Evolutionary conservation across 1,139 yeast genomes (phyloP), one percentile per base, ranked within the genome.

Genomic region (Blastobotrys proliferans): DNA sequence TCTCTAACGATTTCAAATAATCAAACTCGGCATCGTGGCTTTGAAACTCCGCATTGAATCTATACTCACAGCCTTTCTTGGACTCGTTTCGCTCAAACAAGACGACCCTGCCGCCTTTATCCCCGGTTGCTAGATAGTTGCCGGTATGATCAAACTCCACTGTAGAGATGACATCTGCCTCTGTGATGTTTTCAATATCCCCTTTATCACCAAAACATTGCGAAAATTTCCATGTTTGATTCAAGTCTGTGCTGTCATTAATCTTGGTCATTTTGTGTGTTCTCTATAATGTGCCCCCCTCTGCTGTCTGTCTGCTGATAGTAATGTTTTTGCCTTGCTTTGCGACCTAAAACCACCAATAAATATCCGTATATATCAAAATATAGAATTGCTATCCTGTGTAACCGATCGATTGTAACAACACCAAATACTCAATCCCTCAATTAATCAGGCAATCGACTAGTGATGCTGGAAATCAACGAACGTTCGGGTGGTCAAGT

Each of bases 11-110:
- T 68, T 94, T 94, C 55, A 94, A 73, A 67, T 94, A 94, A 68
- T 92, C 99, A 61, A 94, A 94, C 66, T 94, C 98, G 8, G 98
- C 97, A 64, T 94, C 99, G 67, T 94, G 99, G 61, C 92, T 80
- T 70, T 94, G 99, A 64, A 94, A 94, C 66, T 94, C 99, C 20
- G 98, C 92, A 62, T 86, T 83, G 67, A 94, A 94, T 59, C 87
- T 80, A 68, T 94, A 94, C 64, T 94, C 98, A 64, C 97, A 92
- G 50, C 83, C 83, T 62, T 81, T 80, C 61, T 84, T 84, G 50
- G 71, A 67, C 54, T 81, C 83, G 63, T 87, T 88, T 56, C 97
- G 77, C 66, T 92, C 97, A 66, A 94, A 94, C 45, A 94, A 69
- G 11, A 94, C 99, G 32, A 94, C 97, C 54, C 99, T 77, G 20